Conservation (phyloP, 176 grass and related monocot genomes). For the Carex parvula region DNA sequence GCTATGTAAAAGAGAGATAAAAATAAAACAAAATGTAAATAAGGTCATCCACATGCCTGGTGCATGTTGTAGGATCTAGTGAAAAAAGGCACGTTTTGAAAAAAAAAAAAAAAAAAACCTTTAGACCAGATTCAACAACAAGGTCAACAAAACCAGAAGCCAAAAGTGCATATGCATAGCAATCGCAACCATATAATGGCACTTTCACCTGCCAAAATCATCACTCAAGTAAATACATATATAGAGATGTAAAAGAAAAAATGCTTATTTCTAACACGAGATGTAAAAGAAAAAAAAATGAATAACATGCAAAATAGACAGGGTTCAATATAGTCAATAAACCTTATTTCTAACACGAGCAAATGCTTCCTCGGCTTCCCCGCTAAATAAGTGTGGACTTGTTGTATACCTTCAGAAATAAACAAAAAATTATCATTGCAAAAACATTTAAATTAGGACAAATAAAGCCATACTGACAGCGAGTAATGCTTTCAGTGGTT, state of each 20-base stretch:
- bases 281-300: constrained; percentile 5
- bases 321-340: background rate
- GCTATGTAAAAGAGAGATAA: constrained; percentile 32
- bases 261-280: no score
- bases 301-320: constrained; percentile 19
- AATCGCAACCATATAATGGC: constrained; percentile 95
- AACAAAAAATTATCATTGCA: background rate
- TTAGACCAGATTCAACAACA: constrained; percentile 89
- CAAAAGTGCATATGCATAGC: constrained; percentile 91
- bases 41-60: background rate
- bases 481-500: background rate
- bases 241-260: no score
- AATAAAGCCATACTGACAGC: background rate
- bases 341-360: constrained; percentile 78
- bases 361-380: constrained; percentile 73
- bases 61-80: background rate
- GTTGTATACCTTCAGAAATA: constrained; percentile 70
- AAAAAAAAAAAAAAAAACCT: constrained; percentile 39
- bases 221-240: background rate
- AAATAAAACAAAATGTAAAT: constrained; percentile 11
- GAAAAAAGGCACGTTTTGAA: background rate
- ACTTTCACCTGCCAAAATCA: constrained; percentile 66
- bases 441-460: background rate
- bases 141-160: constrained; percentile 88
- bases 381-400: constrained; percentile 85